Evolutionary conservation across 495 filamentous ascomycete genomes (phyloP), one percentile per base, ranked within the genome.

Genomic region (Neurospora sp.): DNA sequence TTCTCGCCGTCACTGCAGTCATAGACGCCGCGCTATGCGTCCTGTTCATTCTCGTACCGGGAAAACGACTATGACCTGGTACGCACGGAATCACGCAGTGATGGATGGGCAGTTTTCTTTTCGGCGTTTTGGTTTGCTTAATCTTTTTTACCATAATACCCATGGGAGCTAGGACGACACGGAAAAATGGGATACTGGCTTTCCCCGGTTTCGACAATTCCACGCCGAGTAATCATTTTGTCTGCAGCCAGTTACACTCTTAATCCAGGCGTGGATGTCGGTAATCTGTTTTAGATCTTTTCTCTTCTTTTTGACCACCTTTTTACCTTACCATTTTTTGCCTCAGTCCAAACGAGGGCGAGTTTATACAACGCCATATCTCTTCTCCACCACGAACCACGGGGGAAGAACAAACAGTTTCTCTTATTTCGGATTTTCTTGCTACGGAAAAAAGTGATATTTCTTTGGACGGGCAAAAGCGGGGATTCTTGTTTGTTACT

Each of bases 11-110:
- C 70, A 91, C 93, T 20, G 79, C 92, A 20, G 74, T 97, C 66
- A 85, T 96, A 68, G 92, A 93, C 72, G 89, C 91, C 7, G 91
- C 90, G 44, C 81, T 97, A 10, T 92, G 90, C 73, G 86, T 93
- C 48, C 83, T 97, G 40, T 98, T 97, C 84, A 92, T 96, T 72
- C 90, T 99, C 70, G 96, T 99, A 3, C 96, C 96, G 0, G 95
- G 96, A 22, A 94, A 93, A 71, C 87, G 92, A 76, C 85, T 99
- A 71, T 97, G 82, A 79, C 70, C 12, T 41, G 70, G 46, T 35
- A 31, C 40, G 38, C 37, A 40, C 41, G 53, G 27, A 27, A 61
- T 31, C 20, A 61, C 53, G 53, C 22, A 16, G 53, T 61, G 22
- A 61, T 31, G 41, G 10, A 40, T 69, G 61, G 68, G 40, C 39